Evolutionary conservation across 495 filamentous ascomycete genomes (phyloP).

Genomic region (Astrocystis sublimbata): DNA sequence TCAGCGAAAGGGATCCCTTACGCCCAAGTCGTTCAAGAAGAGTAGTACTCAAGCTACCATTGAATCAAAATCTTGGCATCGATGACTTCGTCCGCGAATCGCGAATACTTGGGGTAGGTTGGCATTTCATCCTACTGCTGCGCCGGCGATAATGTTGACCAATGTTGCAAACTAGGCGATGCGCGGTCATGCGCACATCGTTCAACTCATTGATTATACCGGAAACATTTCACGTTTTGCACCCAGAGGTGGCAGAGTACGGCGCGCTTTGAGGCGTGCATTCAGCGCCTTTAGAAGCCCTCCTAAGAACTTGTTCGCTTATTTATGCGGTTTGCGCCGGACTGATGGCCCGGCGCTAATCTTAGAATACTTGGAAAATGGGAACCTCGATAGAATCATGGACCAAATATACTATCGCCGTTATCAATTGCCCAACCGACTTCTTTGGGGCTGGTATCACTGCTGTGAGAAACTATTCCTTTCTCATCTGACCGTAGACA

Average conservation of each 20-base stretch:
- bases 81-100: neutral
- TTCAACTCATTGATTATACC: neutral
- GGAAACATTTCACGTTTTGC: neutral
- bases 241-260: neutral
- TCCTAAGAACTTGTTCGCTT: neutral
- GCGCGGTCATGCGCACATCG: conserved; percentile 2
- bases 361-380: conserved; percentile 6
- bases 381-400: neutral
- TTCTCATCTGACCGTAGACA: neutral
- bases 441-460: conserved; percentile 11
- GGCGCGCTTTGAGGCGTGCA: neutral
- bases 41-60: conserved; percentile 5
- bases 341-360: neutral
- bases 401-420: neutral
- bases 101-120: neutral
- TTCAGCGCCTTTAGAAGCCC: neutral
- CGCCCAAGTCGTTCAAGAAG: neutral
- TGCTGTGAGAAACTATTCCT: neutral
- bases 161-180: neutral
- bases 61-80: neutral
- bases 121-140: neutral
- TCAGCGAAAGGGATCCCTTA: neutral
- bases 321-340: neutral
- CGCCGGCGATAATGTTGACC: neutral
- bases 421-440: neutral